Evolutionary conservation across 345 rosid species (phyloP).

Genomic region (Pseudoturritis turrita): DNA sequence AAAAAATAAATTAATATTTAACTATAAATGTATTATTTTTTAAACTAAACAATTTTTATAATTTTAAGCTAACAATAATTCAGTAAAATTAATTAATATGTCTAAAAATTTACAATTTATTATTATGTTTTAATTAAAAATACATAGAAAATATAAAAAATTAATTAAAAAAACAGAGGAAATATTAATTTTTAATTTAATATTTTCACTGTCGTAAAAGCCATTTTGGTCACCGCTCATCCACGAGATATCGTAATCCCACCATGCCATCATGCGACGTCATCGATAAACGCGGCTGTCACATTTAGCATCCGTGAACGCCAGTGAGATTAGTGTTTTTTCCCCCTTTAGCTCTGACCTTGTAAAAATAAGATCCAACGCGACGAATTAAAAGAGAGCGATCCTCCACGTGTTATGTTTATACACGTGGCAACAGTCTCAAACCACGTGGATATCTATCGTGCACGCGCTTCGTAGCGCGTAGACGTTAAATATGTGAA

Average conservation of each 20-base stretch:
- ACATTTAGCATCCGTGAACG: background rate
- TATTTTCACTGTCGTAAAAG: background rate
- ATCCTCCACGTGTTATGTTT: background rate
- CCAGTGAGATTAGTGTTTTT: slow-evolving; percentile 6
- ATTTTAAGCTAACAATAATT: too few species aligned
- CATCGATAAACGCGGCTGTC: background rate
- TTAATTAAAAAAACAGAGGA: too few species aligned
- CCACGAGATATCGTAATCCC: slow-evolving; percentile 21
- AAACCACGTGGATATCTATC: slow-evolving; percentile 18
- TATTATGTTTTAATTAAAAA: too few species aligned
- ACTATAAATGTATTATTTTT: too few species aligned
- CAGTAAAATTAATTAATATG: too few species aligned
- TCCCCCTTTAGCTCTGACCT: background rate
- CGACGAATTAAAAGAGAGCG: slow-evolving; percentile 20
- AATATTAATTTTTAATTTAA: too few species aligned
- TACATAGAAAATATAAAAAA: too few species aligned
- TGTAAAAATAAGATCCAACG: slow-evolving; percentile 42
- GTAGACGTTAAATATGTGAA: slow-evolving; percentile 1
- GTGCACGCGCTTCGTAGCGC: slow-evolving; percentile 36
- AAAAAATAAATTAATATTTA: too few species aligned
- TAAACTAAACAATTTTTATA: too few species aligned
- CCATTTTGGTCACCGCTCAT: background rate
- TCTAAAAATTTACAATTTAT: too few species aligned
- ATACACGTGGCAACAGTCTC: slow-evolving; percentile 15
- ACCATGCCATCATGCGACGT: slow-evolving; percentile 24